Evolutionary conservation across 2,329 filamentous ascomycete species (phyloP).

Genomic region (Colletotrichum sansevieriae): DNA sequence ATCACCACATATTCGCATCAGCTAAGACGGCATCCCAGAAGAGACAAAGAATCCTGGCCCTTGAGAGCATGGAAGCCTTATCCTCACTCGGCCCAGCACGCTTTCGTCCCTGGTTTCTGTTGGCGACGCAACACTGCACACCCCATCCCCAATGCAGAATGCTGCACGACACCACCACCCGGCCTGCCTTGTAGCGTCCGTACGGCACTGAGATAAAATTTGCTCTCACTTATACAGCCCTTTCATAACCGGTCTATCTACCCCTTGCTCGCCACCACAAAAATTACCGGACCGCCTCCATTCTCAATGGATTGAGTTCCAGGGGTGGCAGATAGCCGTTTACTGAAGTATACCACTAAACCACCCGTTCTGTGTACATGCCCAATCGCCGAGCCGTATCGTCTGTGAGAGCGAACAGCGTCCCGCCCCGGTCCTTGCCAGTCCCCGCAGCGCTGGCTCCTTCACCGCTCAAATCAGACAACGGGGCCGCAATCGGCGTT

Average conservation of each 20-base stretch:
- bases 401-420: slow-evolving; percentile 10
- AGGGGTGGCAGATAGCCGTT: slow-evolving; percentile 8
- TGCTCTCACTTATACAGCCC: slow-evolving; percentile 2
- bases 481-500: slow-evolving; percentile 29
- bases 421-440: slow-evolving; percentile 28
- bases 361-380: neutral
- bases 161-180: neutral
- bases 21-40: slow-evolving; percentile 12
- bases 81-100: neutral
- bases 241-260: neutral
- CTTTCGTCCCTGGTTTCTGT: slow-evolving; percentile 10
- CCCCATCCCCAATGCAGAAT: slow-evolving; percentile 8
- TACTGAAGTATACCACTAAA: neutral
- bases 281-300: slow-evolving; percentile 7
- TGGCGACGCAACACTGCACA: neutral
- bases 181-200: slow-evolving; percentile 1
- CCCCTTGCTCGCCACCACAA: slow-evolving; percentile 24
- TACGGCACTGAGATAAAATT: neutral
- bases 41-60: slow-evolving; percentile 5
- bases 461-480: slow-evolving; percentile 40
- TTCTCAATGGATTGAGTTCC: neutral
- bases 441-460: slow-evolving; percentile 27
- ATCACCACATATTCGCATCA: slow-evolving; percentile 6
- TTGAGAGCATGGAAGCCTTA: slow-evolving; percentile 5
- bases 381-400: slow-evolving; percentile 24